Conservation (phyloP, 257 asterid genomes). For the Fraxinus excelsior region DNA sequence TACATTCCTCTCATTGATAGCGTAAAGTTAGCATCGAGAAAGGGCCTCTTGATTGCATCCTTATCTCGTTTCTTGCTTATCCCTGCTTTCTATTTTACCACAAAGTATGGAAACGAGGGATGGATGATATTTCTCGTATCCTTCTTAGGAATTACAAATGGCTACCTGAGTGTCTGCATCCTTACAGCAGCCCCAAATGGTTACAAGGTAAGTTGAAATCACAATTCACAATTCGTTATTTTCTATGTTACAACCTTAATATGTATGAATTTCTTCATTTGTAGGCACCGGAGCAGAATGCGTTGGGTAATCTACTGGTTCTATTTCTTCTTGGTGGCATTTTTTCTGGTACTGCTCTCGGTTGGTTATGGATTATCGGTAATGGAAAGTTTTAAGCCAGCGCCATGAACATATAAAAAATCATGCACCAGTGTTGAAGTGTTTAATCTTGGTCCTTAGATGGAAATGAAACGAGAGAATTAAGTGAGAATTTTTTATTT, state of each 20-base stretch:
- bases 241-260: background rate
- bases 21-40: conserved; percentile 34
- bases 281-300: conserved; percentile 26
- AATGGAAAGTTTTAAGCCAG: conserved; percentile 42
- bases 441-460: background rate
- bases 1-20: conserved; percentile 32
- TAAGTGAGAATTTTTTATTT: too few relatives aligned
- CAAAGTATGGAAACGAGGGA: conserved; percentile 53
- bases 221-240: background rate
- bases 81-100: conserved; percentile 48
- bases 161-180: conserved; percentile 47
- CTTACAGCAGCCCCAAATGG: conserved; percentile 47
- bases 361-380: conserved; percentile 85
- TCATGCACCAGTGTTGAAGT: background rate
- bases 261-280: background rate
- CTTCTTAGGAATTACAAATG: conserved; percentile 45
- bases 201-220: conserved; percentile 38
- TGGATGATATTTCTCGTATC: conserved; percentile 52
- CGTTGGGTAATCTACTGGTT: conserved; percentile 75
- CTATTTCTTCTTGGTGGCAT: conserved; percentile 70
- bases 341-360: conserved; percentile 65
- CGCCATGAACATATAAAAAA: background rate
- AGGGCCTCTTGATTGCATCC: conserved; percentile 34
- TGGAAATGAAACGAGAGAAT: too few relatives aligned
- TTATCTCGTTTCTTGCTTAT: conserved; percentile 42